Percentiles rank a stretch among this genome's conserved stretches.
phyloP scores from a whole-genome alignment of 73 alveolate genomes.

The Paramecium tetraurelia region DNA sequence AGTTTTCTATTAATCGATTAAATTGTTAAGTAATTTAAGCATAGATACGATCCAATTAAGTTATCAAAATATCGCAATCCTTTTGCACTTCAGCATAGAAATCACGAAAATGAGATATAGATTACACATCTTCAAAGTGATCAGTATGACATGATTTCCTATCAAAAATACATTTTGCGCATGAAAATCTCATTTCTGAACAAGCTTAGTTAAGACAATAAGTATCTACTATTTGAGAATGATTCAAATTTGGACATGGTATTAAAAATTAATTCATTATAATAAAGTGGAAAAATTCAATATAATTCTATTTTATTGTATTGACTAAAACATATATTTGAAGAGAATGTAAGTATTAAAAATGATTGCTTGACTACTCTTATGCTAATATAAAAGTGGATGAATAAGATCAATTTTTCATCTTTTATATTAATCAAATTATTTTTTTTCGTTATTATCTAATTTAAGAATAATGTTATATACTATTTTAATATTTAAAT shows the following conservation, averaged over 20 bases:
- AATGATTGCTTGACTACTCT: no score
- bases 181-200: neutral
- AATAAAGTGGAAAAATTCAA: no score
- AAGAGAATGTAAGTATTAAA: no score
- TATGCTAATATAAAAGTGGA: no score
- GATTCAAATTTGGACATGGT: neutral
- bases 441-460: no score
- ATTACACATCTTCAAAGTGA: neutral
- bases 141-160: neutral
- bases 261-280: neutral
- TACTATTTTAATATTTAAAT: no score
- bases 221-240: neutral
- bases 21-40: neutral
- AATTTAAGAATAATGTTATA: no score
- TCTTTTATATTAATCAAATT: no score
- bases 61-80: neutral
- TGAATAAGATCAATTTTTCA: no score
- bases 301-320: no score
- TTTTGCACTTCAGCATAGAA: neutral
- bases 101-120: neutral
- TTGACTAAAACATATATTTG: no score
- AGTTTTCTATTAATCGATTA: neutral
- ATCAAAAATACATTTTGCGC: neutral
- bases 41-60: neutral
- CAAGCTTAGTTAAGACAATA: neutral